Evolutionary conservation across 2,329 filamentous ascomycete species (phyloP).

Genomic region (Gnomoniopsis sp.): DNA sequence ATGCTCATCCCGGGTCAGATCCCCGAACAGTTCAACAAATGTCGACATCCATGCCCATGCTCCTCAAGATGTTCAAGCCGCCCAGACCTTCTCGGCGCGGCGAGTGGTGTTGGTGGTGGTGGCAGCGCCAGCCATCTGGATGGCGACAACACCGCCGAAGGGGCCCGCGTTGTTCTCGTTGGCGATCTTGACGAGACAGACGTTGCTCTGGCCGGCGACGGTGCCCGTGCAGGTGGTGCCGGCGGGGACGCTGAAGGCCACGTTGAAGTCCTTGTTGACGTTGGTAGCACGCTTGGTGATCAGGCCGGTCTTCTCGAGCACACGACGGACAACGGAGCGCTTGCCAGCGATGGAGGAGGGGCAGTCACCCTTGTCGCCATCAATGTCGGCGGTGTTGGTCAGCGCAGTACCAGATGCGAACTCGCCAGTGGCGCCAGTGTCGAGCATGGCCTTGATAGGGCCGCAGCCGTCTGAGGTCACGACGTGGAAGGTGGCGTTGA

Average conservation of each 20-base stretch:
- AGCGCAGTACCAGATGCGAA: constrained; percentile 20
- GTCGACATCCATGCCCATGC: not conserved
- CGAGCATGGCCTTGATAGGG: constrained; percentile 20
- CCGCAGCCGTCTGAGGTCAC: constrained; percentile 22
- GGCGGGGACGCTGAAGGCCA: constrained; percentile 26
- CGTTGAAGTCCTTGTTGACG: constrained; percentile 23
- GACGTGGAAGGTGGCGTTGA: constrained; percentile 21
- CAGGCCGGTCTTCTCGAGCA: constrained; percentile 17
- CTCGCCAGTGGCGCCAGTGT: constrained; percentile 19
- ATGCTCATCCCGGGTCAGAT: not conserved
- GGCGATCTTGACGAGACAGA: constrained; percentile 42
- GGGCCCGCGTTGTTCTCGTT: constrained; percentile 37
- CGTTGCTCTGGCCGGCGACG: constrained; percentile 29
- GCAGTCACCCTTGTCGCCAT: constrained; percentile 17
- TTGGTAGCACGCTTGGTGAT: constrained; percentile 21
- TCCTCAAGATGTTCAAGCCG: not conserved
- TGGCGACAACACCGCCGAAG: constrained; percentile 38
- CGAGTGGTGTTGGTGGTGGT: constrained; percentile 6
- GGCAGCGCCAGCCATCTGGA: constrained; percentile 32
- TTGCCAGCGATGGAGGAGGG: constrained; percentile 18
- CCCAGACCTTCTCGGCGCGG: constrained; percentile 3
- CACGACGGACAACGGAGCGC: constrained; percentile 4
- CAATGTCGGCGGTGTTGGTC: constrained; percentile 16
- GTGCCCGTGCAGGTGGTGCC: constrained; percentile 36
- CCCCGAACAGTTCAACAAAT: not conserved